Evolutionary conservation across 2,329 filamentous ascomycete species (phyloP), one percentile per base, ranked within the genome.

Genomic region (Exserohilum turcica): DNA sequence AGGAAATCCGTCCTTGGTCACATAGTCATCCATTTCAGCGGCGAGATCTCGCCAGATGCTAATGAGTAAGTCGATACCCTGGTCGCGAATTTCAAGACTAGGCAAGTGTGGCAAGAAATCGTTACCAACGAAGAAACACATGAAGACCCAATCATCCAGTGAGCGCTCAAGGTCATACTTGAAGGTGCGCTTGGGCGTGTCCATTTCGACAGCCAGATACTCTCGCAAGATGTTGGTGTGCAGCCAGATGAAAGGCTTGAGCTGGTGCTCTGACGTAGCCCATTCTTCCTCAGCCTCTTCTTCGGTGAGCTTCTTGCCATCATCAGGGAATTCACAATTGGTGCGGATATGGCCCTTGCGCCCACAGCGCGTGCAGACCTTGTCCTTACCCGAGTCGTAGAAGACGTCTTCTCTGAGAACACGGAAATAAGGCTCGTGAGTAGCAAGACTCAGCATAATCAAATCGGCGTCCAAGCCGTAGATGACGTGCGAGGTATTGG

Each of bases 121-220:
- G 76, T 99, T 99, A 63, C 93, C 93, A 51, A 97, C 93, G 73
- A 97, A 97, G 78, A 95, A 97, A 78, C 93, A 97, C 86, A 97
- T 94, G 74, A 97, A 97, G 12, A 97, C 91, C 94, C 93, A 97
- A 72, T 97, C 93, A 75, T 97, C 94, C 54, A 97, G 84, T 21
- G 92, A 92, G 61, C 94, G 87, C 76, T 99, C 94, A 38, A 99
- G 81, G 72, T 99, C 92, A 75, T 96, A 97, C 48, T 85, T 84
- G 76, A 97, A 97, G 1, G 88, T 87, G 61, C 96, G 84, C 50
- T 86, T 84, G 15, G 91, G 88, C 29, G 97, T 87, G 67, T 89
- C 84, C 66, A 99, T 86, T 76, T 99, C 94, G 45, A 91, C 88
- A 52, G 89, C 92, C 48, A 99, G 82, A 72, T 99, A 99, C 76